Conservation (phyloP, 192 early-diverging fungal species). For the Coemansia sp. region DNA sequence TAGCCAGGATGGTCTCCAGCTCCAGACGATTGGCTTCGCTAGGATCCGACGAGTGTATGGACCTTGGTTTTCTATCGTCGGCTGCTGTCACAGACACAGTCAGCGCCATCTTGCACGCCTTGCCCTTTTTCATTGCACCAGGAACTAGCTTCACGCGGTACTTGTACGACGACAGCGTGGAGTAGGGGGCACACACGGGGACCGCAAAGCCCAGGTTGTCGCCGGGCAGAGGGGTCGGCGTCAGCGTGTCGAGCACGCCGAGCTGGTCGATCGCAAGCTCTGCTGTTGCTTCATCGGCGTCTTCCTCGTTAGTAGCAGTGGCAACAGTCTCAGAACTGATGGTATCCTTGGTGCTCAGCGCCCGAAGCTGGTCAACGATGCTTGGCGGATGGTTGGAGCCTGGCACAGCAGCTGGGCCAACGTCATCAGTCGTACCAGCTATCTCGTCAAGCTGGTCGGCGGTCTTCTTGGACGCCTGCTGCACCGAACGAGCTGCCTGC, state of each 20-base stretch:
- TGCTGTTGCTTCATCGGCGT: slow-evolving; percentile 43
- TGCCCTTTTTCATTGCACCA: slow-evolving; percentile 89
- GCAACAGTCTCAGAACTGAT: background rate
- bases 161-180: slow-evolving; percentile 80
- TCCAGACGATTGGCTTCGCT: slow-evolving; percentile 38
- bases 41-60: slow-evolving; percentile 12
- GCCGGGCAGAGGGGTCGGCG: slow-evolving; percentile 69
- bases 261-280: slow-evolving; percentile 49
- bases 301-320: slow-evolving; percentile 5
- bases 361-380: slow-evolving; percentile 29
- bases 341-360: slow-evolving; percentile 6
- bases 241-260: slow-evolving; percentile 77
- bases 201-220: slow-evolving; percentile 85
- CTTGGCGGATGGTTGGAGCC: slow-evolving; percentile 12
- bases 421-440: background rate
- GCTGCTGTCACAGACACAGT: slow-evolving; percentile 49
- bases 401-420: background rate
- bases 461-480: background rate
- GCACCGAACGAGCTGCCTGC: background rate
- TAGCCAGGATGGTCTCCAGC: slow-evolving; percentile 32
- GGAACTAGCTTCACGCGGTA: slow-evolving; percentile 95
- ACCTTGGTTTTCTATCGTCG: slow-evolving; percentile 10
- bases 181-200: slow-evolving; percentile 93
- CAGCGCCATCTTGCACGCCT: slow-evolving; percentile 65
- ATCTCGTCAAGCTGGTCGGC: background rate